Conservation (phyloP, 75 land plant species). For the Pinus tabuliformis region DNA sequence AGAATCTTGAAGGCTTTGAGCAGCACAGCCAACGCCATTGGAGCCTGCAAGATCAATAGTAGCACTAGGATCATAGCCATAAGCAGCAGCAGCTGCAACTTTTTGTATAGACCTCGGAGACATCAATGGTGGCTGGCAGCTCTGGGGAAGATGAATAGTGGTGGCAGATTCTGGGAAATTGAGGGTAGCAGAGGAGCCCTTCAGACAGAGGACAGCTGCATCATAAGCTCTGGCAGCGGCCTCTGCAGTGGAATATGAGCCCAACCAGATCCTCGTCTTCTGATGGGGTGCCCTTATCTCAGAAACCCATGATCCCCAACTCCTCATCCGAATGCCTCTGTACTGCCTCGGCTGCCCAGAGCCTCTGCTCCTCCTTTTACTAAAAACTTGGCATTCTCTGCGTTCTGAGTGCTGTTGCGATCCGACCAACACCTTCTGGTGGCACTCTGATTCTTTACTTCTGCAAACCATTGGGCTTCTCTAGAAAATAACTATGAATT, state of each 20-base stretch:
- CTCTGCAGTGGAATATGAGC: conserved; percentile 79
- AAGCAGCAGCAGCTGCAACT: conserved; percentile 37
- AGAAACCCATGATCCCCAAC: conserved; percentile 90
- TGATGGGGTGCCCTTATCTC: conserved; percentile 76
- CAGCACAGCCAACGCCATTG: neutral
- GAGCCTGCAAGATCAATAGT: neutral
- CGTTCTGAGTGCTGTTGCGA: too few species aligned
- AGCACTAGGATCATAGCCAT: neutral
- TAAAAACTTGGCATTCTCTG: too few species aligned
- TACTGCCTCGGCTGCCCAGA: conserved; percentile 58
- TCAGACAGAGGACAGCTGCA: conserved; percentile 69
- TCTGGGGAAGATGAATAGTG: neutral
- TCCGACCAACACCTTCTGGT: too few species aligned
- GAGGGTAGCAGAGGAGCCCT: conserved; percentile 55
- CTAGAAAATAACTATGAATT: too few species aligned
- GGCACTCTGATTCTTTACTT: too few species aligned
- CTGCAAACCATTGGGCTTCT: too few species aligned
- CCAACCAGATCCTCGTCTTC: conserved; percentile 81
- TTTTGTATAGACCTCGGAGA: conserved; percentile 35
- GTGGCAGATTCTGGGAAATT: conserved; percentile 48
- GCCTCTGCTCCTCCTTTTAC: conserved; percentile 12
- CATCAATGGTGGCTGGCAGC: neutral
- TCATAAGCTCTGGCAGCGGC: conserved; percentile 86
- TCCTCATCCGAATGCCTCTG: conserved; percentile 76
- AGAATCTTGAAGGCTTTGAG: neutral